These are phyloP conservation scores for Neurospora crassa DNA, from an alignment of 2,329 filamentous ascomycete species.

Conservation along the genomic window DNA sequence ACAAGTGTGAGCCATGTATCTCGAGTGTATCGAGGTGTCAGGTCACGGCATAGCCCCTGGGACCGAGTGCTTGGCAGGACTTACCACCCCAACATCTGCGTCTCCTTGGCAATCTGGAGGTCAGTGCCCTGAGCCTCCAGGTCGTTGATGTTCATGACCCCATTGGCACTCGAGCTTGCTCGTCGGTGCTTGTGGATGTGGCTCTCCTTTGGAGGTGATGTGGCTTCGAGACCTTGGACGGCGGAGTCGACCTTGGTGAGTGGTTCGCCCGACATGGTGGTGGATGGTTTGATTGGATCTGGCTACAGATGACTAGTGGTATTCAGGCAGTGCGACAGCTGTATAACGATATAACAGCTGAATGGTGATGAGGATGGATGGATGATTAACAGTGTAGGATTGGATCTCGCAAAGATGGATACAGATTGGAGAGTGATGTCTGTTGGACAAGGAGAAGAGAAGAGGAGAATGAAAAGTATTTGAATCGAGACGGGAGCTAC, in stretches of 20 bases:
- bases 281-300: constrained; percentile 3
- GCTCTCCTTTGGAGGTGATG: constrained; percentile 54
- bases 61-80: constrained; percentile 22
- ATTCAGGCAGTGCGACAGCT: background rate
- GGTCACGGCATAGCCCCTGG: background rate
- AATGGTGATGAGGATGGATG: background rate
- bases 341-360: constrained; percentile 1
- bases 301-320: background rate
- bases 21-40: constrained; percentile 2
- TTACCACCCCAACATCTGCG: constrained; percentile 82
- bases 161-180: constrained; percentile 62
- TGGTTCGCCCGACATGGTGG: constrained; percentile 37
- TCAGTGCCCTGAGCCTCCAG: constrained; percentile 66
- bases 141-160: constrained; percentile 75
- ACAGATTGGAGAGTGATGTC: constrained; percentile 3
- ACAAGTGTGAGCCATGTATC: background rate
- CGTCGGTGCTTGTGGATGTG: constrained; percentile 50
- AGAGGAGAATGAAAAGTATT: constrained; percentile 9
- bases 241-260: constrained; percentile 88
- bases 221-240: constrained; percentile 61
- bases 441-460: constrained; percentile 13
- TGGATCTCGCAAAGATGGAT: constrained; percentile 2
- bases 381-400: constrained; percentile 1
- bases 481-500: constrained; percentile 4
- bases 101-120: constrained; percentile 68